These are phyloP conservation scores for Euphorbia celastroides DNA, from an alignment of 441 rosid genomes.

Conservation along the genomic window DNA sequence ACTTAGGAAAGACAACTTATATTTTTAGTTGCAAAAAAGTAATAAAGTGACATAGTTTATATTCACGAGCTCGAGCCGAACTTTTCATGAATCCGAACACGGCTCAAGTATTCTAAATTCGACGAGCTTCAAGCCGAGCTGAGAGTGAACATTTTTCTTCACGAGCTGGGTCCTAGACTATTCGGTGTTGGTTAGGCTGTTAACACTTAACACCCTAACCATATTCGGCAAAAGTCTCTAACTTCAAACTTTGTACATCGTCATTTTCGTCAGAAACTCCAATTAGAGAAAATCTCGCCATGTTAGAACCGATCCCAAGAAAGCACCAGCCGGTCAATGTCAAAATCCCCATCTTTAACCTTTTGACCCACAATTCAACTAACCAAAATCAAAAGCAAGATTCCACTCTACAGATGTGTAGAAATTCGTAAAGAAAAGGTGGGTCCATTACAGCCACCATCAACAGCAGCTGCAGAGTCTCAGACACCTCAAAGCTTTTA, in stretches of 20 bases:
- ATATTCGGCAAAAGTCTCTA: no score
- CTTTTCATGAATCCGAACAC: no score
- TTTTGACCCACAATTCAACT: not conserved
- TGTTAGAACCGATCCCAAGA: not conserved
- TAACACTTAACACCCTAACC: no score
- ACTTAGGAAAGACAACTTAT: no score
- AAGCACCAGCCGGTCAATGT: not conserved
- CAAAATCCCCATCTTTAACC: not conserved
- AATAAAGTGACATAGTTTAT: no score
- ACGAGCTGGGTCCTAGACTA: no score
- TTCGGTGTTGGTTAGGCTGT: no score
- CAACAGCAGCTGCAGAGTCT: not conserved
- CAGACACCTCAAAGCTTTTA: slow-evolving; percentile 8
- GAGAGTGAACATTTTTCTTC: no score
- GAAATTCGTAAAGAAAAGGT: not conserved
- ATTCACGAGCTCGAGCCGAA: no score
- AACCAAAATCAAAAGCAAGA: not conserved
- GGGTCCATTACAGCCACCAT: slow-evolving; percentile 5
- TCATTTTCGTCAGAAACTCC: not conserved
- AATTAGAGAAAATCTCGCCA: not conserved
- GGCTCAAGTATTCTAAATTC: no score
- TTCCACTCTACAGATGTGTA: slow-evolving; percentile 4
- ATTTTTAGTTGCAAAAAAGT: no score
- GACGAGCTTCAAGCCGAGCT: no score
- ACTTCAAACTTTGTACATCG: not conserved